These are phyloP conservation scores for Malus asiatica DNA, from an alignment of 306 rosid species.

Conservation along the genomic window DNA sequence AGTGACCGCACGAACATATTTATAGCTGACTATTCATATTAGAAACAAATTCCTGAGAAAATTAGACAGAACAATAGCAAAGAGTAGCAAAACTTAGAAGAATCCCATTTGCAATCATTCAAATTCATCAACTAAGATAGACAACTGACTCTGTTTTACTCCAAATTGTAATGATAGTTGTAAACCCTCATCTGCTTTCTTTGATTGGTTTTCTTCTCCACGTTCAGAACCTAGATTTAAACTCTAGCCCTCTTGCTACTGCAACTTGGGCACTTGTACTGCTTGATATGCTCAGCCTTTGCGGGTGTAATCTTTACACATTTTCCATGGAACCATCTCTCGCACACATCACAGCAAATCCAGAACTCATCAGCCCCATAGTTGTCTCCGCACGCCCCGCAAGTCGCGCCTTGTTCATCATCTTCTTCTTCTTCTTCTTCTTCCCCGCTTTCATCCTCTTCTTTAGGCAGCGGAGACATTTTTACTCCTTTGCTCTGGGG, in stretches of 20 bases:
- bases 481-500: constrained; percentile 79
- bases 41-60: constrained; percentile 43
- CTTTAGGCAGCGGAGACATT: constrained; percentile 83
- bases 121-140: constrained; percentile 52
- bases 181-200: constrained; percentile 20
- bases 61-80: constrained; percentile 43
- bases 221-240: constrained; percentile 33
- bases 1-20: constrained; percentile 28
- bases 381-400: constrained; percentile 91
- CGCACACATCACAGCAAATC: constrained; percentile 88
- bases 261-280: constrained; percentile 91
- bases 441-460: constrained; percentile 91
- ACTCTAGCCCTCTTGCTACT: constrained; percentile 81
- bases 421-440: constrained; percentile 90
- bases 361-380: constrained; percentile 82
- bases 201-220: constrained; percentile 20
- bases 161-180: constrained; percentile 44
- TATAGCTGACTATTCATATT: constrained; percentile 50
- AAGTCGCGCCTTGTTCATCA: constrained; percentile 84
- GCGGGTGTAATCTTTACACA: constrained; percentile 91
- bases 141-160: constrained; percentile 41
- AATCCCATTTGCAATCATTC: constrained; percentile 57
- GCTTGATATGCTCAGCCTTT: constrained; percentile 93
- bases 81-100: constrained; percentile 68
- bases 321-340: constrained; percentile 92